Conservation (phyloP, 2,329 filamentous ascomycete species). For the Raffaelea ambrosiae region DNA sequence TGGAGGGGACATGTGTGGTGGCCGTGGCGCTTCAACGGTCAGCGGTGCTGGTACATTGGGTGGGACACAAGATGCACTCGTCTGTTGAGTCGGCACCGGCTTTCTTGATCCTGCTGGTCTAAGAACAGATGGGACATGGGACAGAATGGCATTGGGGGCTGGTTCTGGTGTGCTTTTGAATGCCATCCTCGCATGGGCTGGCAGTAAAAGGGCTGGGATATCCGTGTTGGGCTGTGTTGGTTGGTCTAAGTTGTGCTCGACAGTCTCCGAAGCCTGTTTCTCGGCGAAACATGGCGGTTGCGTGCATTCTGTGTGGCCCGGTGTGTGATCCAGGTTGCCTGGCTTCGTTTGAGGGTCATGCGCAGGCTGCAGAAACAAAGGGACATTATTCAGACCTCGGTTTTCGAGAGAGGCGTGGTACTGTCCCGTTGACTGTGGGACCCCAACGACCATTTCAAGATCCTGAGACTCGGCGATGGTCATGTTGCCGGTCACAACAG, state of each 20-base stretch:
- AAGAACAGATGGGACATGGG: slow-evolving; percentile 21
- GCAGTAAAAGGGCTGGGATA: no score
- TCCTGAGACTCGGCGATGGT: slow-evolving; percentile 8
- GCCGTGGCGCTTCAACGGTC: neutral
- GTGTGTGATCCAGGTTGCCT: neutral
- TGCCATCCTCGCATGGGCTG: no score
- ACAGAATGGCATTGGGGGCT: neutral
- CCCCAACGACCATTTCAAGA: slow-evolving; percentile 2
- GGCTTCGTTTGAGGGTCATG: slow-evolving; percentile 14
- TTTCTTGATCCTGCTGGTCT: neutral
- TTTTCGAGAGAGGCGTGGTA: slow-evolving; percentile 9
- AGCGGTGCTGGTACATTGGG: neutral
- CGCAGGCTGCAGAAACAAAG: slow-evolving; percentile 16
- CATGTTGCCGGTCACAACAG: slow-evolving; percentile 5
- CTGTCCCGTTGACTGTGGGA: neutral
- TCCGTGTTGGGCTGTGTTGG: no score
- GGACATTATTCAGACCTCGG: slow-evolving; percentile 14
- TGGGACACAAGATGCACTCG: neutral
- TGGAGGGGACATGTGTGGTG: no score
- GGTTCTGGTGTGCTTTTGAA: no score
- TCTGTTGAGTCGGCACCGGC: neutral
- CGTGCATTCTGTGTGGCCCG: neutral
- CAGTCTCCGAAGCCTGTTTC: no score
- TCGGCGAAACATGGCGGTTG: no score
- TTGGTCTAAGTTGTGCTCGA: no score